Evolutionary conservation across 164 flowering plant genomes (phyloP), one percentile per base, ranked within the genome.

Genomic region (Amborella trichopoda): DNA sequence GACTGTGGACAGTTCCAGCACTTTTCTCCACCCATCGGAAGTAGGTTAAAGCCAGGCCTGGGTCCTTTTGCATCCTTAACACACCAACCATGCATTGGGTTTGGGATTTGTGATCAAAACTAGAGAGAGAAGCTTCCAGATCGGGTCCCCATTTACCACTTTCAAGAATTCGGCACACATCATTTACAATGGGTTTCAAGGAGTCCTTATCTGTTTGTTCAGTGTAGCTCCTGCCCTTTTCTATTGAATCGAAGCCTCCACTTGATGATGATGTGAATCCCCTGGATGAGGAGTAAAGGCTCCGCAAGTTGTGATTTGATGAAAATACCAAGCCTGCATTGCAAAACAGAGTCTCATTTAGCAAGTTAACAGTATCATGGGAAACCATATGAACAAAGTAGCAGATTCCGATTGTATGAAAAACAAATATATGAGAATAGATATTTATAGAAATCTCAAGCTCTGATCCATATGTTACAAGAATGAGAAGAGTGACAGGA

Each of bases 11-110:
- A 52, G 65, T 66, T 51, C 64, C 64, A 11, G 62, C 68, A 54
- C 49, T 65, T 46, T 57, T 73, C 69, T 83, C 87, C 20, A 58
- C 74, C 97, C 95, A 90, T 44, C 78, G 71, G 48, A 90, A 90
- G 64, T 73, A 90, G 38, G 68, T 71, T 14, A 83, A 32, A n/a
- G 95, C 97, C n/a, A 55, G 21, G 48, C 65, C 54, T 1, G 62
- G 62, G 70, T 89, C 79, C 52, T 73, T 76, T 54, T 80, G 53
- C 63, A 74, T 75, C 75, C 67, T 75, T 40, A 89, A 66, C 19
- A 85, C 94, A 21, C 75, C 77, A 60, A 62, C 58, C 26, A 80
- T 70, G 33, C 74, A 23, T 33, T 71, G 76, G 14, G 74, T 64
- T 42, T 71, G 68, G 53, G 68, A 79, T 17, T 55, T 60, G 19